Evolutionary conservation across 1,139 yeast genomes (phyloP).

Genomic region (Diutina mesorugosa): DNA sequence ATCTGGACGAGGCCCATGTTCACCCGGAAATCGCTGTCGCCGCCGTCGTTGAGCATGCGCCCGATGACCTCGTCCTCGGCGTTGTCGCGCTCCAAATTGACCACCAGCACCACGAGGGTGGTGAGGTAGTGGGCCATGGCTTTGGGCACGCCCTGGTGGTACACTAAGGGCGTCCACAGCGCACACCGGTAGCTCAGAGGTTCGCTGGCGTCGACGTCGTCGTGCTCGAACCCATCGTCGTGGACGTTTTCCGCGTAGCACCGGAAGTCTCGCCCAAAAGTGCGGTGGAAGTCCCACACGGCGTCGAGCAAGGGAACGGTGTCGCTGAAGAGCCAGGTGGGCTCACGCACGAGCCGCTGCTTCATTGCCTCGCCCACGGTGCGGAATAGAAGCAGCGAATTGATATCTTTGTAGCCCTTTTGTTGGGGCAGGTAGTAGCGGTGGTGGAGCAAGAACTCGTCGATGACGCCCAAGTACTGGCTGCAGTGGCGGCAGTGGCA

Average conservation of each 20-base stretch:
- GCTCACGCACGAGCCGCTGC: slow-evolving; percentile 12
- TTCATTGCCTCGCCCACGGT: slow-evolving; percentile 33
- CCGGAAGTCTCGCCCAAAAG: background rate
- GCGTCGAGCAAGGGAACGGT: background rate
- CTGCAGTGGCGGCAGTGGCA: slow-evolving; percentile 50
- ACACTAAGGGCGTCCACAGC: background rate
- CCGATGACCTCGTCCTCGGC: slow-evolving; percentile 1
- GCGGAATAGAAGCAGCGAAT: slow-evolving; percentile 43
- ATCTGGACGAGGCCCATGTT: background rate
- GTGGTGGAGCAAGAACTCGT: slow-evolving; percentile 48
- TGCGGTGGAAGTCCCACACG: background rate
- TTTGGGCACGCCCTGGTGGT: background rate
- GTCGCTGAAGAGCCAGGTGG: background rate
- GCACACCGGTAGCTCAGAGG: background rate
- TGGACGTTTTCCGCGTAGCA: background rate
- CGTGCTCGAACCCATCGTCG: background rate
- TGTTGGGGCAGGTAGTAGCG: slow-evolving; percentile 36
- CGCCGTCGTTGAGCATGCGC: background rate
- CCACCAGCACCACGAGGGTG: background rate
- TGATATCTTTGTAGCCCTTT: slow-evolving; percentile 42
- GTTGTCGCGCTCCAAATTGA: background rate
- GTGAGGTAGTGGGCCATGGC: slow-evolving; percentile 1
- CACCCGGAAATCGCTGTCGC: background rate
- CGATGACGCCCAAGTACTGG: slow-evolving; percentile 35
- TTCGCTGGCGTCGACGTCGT: background rate